phyloP scores from a whole-genome alignment of 352 stramenopile species.

The Globisporangium nodosum region DNA sequence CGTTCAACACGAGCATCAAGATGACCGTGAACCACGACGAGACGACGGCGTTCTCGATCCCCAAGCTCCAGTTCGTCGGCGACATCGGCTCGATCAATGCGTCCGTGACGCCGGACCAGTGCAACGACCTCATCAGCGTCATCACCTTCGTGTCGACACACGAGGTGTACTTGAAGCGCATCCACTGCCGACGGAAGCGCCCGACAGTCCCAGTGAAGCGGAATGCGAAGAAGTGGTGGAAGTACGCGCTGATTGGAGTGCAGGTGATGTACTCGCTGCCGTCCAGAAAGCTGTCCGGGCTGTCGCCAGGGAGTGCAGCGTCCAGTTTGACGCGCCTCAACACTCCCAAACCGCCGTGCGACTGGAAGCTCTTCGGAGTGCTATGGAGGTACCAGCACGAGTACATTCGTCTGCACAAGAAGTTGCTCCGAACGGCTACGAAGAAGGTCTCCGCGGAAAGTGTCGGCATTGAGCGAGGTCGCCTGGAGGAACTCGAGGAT shows the following conservation, averaged over 20 bases:
- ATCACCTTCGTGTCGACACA: constrained; percentile 76
- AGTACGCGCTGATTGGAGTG: constrained; percentile 69
- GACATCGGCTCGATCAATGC: constrained; percentile 66
- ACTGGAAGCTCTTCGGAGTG: constrained; percentile 60
- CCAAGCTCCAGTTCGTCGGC: constrained; percentile 57
- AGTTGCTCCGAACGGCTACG: constrained; percentile 43
- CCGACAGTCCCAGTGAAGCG: constrained; percentile 40
- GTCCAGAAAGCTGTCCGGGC: constrained; percentile 7
- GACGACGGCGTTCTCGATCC: constrained; percentile 56
- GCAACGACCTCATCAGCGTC: constrained; percentile 73
- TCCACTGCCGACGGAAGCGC: constrained; percentile 66
- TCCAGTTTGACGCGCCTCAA: constrained; percentile 10
- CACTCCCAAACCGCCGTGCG: constrained; percentile 17
- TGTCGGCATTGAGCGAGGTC: constrained; percentile 37
- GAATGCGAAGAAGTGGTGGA: constrained; percentile 63
- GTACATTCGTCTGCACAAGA: constrained; percentile 77
- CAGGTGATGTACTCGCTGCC: constrained; percentile 47
- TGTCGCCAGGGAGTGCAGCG: background rate
- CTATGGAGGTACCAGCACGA: constrained; percentile 57
- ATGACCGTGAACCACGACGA: constrained; percentile 79
- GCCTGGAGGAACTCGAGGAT: constrained; percentile 62
- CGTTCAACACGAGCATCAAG: constrained; percentile 71
- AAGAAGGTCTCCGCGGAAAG: constrained; percentile 50
- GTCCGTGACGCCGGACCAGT: constrained; percentile 62
- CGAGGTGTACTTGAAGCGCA: constrained; percentile 77